Base-by-base conservation (phyloP, 2,329 filamentous ascomycete genomes). In the Trichoderma arundinaceum region DNA sequence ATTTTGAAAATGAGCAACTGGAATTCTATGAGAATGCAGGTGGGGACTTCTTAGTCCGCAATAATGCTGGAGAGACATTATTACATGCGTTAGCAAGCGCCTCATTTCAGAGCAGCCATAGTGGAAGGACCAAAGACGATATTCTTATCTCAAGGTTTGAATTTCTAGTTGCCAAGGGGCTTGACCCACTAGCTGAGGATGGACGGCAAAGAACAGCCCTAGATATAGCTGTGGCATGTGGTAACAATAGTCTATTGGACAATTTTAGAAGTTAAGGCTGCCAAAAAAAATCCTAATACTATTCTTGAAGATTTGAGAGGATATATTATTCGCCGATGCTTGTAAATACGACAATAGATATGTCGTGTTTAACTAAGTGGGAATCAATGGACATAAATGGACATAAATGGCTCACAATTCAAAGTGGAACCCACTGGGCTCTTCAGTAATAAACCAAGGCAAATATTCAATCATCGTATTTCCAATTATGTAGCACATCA, bases 151-250 rank as follows among this genome's bases (percentile, higher is more conserved):
- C 22, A 2, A 49, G 65, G 28, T 77, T 76, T 63, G 66, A 70
- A 64, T 62, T 58, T 10, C 35, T 77, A 53, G 60, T 76, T 59
- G 68, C 60, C 3, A 58, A 66, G 49, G 74, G 74, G 0, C 33
- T 78, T 9, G 75, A 77, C 68, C 67, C 70, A 1, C 68, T 71
- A 68, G 17, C 65, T 39, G 73, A 76, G 70, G 74, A 77, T 49
- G 51, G 70, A 7, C 65, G 57, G 38, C 70, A 73, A 28, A 69
- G 71, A 68, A 76, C 73, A 10, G 64, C 74, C n/a, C 67, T 77
- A 44, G 76, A 78, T 69, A 70, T 77, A 3, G 77, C 77, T 12
- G 76, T 73, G 17, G 74, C 73, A 13, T 72, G 65, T 61, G 69
- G 67, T 10, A 74, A 74, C 7, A 46, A 64, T 15, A 60, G 57